phyloP scores from a whole-genome alignment of 2,329 filamentous ascomycete genomes.

The Dactylellina leptospora region DNA sequence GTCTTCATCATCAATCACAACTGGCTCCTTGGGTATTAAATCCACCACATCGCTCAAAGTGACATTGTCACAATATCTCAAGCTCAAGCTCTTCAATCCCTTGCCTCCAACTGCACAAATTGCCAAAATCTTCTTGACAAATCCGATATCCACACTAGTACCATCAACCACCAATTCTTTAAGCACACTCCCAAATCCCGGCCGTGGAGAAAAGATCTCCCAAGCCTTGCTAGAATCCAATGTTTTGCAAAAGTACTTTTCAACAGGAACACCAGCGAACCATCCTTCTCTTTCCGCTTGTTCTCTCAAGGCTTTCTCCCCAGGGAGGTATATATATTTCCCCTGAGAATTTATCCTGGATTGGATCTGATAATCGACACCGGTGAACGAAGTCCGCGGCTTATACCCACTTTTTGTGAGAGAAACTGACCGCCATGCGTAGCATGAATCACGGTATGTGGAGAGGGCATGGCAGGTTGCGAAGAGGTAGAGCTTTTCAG shows the following conservation, averaged over 20 bases:
- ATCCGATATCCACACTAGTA: constrained; percentile 37
- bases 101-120: constrained; percentile 36
- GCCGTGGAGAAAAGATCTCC: constrained; percentile 45
- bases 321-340: constrained; percentile 29
- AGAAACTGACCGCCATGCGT: constrained; percentile 43
- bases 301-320: constrained; percentile 21
- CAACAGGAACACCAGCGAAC: constrained; percentile 16
- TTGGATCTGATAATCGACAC: constrained; percentile 41
- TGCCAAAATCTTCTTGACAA: constrained; percentile 38
- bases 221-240: constrained; percentile 31
- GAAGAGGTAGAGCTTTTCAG: constrained; percentile 43
- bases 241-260: constrained; percentile 35
- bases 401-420: constrained; percentile 43
- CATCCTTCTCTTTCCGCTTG: constrained; percentile 23
- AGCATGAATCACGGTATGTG: constrained; percentile 39
- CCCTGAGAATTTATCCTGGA: constrained; percentile 26
- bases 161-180: constrained; percentile 45
- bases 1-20: constrained; percentile 12
- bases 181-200: constrained; percentile 34
- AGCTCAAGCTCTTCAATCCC: constrained; percentile 40
- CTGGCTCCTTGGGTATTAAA: constrained; percentile 21
- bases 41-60: constrained; percentile 21
- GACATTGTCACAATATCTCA: constrained; percentile 34
- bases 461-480: constrained; percentile 35
- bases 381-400: constrained; percentile 26